Evolutionary conservation across 2,329 filamentous ascomycete genomes (phyloP).

Genomic region (Stenocarpella maydis): DNA sequence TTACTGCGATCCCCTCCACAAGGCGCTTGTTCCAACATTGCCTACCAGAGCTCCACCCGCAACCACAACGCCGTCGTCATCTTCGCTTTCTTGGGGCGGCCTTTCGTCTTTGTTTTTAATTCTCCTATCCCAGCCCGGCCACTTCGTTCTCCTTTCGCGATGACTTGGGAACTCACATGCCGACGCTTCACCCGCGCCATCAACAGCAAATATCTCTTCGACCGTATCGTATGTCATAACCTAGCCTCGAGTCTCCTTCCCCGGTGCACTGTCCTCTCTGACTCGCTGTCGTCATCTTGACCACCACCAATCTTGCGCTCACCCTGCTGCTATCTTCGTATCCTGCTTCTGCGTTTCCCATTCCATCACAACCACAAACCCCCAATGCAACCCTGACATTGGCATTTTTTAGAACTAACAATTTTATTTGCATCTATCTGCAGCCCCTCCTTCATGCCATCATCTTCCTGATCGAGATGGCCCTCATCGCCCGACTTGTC

Average conservation of each 20-base stretch:
- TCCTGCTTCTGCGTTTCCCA: background rate
- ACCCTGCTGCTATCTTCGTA: background rate
- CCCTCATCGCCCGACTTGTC: slow-evolving; percentile 80
- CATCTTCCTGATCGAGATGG: slow-evolving; percentile 89
- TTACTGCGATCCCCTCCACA: background rate
- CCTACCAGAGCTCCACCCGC: slow-evolving; percentile 17
- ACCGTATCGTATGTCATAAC: slow-evolving; percentile 70
- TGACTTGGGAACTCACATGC: slow-evolving; percentile 66
- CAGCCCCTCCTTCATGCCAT: slow-evolving; percentile 89
- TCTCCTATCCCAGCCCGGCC: slow-evolving; percentile 3
- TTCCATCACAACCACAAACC: background rate
- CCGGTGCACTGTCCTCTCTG: slow-evolving; percentile 20
- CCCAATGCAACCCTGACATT: background rate
- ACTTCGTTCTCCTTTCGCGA: slow-evolving; percentile 43
- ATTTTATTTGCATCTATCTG: slow-evolving; percentile 36
- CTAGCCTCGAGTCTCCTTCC: slow-evolving; percentile 17
- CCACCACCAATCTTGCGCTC: slow-evolving; percentile 5
- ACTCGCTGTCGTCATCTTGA: slow-evolving; percentile 34
- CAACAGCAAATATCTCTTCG: slow-evolving; percentile 78
- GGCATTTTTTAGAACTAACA: background rate
- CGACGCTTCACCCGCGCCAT: slow-evolving; percentile 70
- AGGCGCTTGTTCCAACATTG: slow-evolving; percentile 7
- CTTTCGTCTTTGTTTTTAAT: slow-evolving; percentile 4
- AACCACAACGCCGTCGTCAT: slow-evolving; percentile 21
- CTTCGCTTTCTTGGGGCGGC: background rate